Conservation (phyloP, 495 filamentous ascomycete species). For the Viridothelium virens region DNA sequence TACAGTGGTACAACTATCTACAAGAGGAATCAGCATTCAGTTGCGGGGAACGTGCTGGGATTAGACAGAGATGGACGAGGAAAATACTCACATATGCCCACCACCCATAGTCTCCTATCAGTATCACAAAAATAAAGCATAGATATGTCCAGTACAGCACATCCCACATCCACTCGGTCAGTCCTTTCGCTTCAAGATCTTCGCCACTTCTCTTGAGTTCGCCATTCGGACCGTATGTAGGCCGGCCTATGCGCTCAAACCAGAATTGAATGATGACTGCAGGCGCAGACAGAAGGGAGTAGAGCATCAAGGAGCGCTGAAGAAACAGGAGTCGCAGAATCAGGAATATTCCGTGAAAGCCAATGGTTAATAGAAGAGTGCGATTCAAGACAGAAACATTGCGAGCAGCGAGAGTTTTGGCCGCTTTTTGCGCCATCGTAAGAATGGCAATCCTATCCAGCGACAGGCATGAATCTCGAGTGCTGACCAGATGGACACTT, state of each 20-base stretch:
- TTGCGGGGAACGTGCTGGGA: slow-evolving; percentile 6
- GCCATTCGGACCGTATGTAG: slow-evolving; percentile 56
- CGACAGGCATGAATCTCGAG: background rate
- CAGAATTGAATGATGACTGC: slow-evolving; percentile 71
- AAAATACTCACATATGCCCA: slow-evolving; percentile 27
- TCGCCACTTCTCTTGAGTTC: slow-evolving; percentile 70
- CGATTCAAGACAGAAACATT: slow-evolving; percentile 67
- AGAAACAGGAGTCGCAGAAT: slow-evolving; percentile 52
- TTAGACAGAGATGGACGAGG: background rate
- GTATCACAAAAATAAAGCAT: slow-evolving; percentile 37
- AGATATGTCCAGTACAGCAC: slow-evolving; percentile 73
- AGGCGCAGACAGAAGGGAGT: slow-evolving; percentile 64
- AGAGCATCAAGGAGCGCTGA: slow-evolving; percentile 56
- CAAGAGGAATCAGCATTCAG: background rate
- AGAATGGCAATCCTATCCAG: background rate
- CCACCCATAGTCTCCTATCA: slow-evolving; percentile 36
- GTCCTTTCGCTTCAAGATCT: slow-evolving; percentile 76
- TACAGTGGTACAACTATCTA: slow-evolving; percentile 33
- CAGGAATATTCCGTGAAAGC: slow-evolving; percentile 65
- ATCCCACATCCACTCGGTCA: slow-evolving; percentile 98
- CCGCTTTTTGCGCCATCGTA: slow-evolving; percentile 64
- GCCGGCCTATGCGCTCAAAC: slow-evolving; percentile 75
- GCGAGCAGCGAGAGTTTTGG: slow-evolving; percentile 78
- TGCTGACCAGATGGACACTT: no score
- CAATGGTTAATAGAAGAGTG: slow-evolving; percentile 65